Conservation (phyloP, 768 basidiomycete species). For the Candolleomyces eurysporus region DNA sequence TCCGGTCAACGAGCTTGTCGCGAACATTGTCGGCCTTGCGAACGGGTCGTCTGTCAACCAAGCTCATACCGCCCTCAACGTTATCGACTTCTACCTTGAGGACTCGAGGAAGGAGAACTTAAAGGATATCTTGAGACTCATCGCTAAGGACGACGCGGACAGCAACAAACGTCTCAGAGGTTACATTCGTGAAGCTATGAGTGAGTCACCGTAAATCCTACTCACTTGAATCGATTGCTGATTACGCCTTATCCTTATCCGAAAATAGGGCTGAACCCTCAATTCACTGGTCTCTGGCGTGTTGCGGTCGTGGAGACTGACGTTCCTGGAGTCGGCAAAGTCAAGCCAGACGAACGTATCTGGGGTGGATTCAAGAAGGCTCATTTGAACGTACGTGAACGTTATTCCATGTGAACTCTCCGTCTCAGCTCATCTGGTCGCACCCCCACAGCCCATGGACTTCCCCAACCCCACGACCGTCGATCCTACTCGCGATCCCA, state of each 20-base stretch:
- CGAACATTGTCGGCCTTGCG: constrained; percentile 44
- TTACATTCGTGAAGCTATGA: constrained; percentile 52
- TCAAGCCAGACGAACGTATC: constrained; percentile 41
- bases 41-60: constrained; percentile 46
- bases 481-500: constrained; percentile 35
- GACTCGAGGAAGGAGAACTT: constrained; percentile 37
- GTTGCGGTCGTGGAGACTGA: constrained; percentile 27
- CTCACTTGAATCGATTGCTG: not conserved
- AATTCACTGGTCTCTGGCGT: constrained; percentile 43
- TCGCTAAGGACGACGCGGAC: constrained; percentile 26
- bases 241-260: not conserved
- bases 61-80: constrained; percentile 46
- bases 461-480: constrained; percentile 41
- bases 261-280: constrained; percentile 33
- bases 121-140: constrained; percentile 35
- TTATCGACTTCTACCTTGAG: constrained; percentile 54
- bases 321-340: constrained; percentile 31
- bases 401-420: not conserved
- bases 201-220: constrained; percentile 25
- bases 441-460: constrained; percentile 29
- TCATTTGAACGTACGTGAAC: constrained; percentile 34
- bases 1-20: constrained; percentile 41
- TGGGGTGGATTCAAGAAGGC: constrained; percentile 43
- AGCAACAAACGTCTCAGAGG: constrained; percentile 39
- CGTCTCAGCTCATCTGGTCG: not conserved